Conservation (phyloP, 2,329 filamentous ascomycete species). For the Cladophialophora yegresii region DNA sequence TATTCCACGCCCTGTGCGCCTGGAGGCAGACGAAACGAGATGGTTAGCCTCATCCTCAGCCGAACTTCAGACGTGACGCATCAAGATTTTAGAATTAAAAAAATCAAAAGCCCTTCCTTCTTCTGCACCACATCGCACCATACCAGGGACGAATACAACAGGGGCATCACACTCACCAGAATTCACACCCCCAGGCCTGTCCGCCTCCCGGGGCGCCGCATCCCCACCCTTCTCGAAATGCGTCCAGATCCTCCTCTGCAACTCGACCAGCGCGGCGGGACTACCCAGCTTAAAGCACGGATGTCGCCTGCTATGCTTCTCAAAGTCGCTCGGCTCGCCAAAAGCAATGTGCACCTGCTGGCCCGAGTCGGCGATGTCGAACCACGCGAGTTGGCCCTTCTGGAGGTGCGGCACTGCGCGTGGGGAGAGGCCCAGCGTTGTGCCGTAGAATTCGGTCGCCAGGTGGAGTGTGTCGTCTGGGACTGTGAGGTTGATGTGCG, state of each 20-base stretch:
- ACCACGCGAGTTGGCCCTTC: slow-evolving; percentile 58
- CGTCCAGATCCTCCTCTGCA: slow-evolving; percentile 55
- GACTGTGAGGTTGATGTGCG: slow-evolving; percentile 62
- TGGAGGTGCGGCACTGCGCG: slow-evolving; percentile 58
- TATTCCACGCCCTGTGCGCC: slow-evolving; percentile 60
- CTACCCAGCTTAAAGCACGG: slow-evolving; percentile 60
- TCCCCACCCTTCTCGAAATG: slow-evolving; percentile 54
- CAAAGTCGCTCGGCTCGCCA: slow-evolving; percentile 57
- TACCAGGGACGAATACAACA: not conserved
- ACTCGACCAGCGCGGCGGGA: slow-evolving; percentile 50
- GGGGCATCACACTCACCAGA: slow-evolving; percentile 41
- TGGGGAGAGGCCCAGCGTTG: slow-evolving; percentile 58
- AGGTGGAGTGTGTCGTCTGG: slow-evolving; percentile 55
- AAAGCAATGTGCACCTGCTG: slow-evolving; percentile 58
- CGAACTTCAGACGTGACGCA: not conserved
- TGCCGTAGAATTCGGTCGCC: slow-evolving; percentile 58
- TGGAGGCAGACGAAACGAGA: slow-evolving; percentile 29
- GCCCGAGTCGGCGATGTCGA: slow-evolving; percentile 29
- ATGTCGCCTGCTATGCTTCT: slow-evolving; percentile 55
- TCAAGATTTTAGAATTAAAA: not conserved
- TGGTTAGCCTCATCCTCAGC: not conserved
- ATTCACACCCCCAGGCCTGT: slow-evolving; percentile 55
- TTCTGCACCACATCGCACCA: not conserved
- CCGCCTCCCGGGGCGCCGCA: slow-evolving; percentile 56
- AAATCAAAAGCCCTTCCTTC: not conserved